These are phyloP conservation scores for Cadophora sp. DNA, from an alignment of 2,329 filamentous ascomycete species.

Conservation along the genomic window DNA sequence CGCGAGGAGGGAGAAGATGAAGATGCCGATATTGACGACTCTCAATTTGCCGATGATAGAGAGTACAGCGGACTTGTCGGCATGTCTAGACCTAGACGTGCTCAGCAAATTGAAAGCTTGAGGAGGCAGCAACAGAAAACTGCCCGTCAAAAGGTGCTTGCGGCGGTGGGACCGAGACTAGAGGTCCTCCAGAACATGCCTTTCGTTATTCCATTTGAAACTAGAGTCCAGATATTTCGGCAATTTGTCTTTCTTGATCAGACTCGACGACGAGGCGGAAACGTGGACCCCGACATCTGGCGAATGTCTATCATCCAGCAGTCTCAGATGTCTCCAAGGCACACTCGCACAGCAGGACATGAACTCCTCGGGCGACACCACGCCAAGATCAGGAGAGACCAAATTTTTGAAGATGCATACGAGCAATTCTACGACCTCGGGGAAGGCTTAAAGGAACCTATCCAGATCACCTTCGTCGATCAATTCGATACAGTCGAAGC, in stretches of 20 bases:
- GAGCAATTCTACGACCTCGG: slow-evolving; percentile 82
- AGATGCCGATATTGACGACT: slow-evolving; percentile 51
- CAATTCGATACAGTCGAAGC: slow-evolving; percentile 86
- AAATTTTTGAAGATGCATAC: slow-evolving; percentile 86
- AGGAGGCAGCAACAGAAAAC: slow-evolving; percentile 70
- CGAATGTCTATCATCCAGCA: slow-evolving; percentile 63
- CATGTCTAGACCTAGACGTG: slow-evolving; percentile 66
- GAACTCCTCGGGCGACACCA: slow-evolving; percentile 66
- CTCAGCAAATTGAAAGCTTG: slow-evolving; percentile 66
- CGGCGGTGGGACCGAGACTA: slow-evolving; percentile 82
- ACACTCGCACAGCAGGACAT: slow-evolving; percentile 36
- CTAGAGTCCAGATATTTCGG: slow-evolving; percentile 89
- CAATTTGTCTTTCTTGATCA: slow-evolving; percentile 91
- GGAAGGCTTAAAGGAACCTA: slow-evolving; percentile 88
- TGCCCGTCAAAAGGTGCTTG: slow-evolving; percentile 73
- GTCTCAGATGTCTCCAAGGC: slow-evolving; percentile 35
- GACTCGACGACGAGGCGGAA: slow-evolving; percentile 72
- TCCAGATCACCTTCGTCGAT: slow-evolving; percentile 96
- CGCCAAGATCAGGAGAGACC: slow-evolving; percentile 79
- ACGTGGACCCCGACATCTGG: slow-evolving; percentile 78
- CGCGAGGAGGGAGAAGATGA: slow-evolving; percentile 65
- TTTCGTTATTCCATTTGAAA: slow-evolving; percentile 93
- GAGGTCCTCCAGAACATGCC: slow-evolving; percentile 96
- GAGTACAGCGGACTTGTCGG: slow-evolving; percentile 54
- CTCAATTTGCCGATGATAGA: slow-evolving; percentile 41